Evolutionary conservation across 2,329 filamentous ascomycete genomes (phyloP), one percentile per base, ranked within the genome.

Genomic region (Albifimbria verrucaria): DNA sequence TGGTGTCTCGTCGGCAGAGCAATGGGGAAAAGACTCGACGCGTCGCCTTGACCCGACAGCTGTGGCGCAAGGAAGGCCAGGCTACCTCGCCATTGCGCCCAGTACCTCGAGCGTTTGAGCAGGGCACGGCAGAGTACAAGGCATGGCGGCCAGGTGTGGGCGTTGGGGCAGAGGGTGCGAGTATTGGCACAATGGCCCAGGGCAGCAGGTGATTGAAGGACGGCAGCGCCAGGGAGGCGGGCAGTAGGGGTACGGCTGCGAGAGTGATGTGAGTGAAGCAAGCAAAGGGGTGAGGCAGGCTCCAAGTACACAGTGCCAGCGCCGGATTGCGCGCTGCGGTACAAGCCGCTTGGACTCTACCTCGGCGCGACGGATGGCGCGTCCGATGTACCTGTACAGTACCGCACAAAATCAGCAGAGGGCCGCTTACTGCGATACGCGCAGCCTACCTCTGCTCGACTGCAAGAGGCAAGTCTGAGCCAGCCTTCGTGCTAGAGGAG

Each of bases 341-440:
- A 71, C 70, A 68, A 62, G 57, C 45, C 50, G 51, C 48, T 65
- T 65, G 69, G 68, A 71, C 68, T 68, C 62, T 70, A 68, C 65
- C 55, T 72, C 59, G 61, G 62, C 58, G 64, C 60, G 63, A 61
- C 59, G 62, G 62, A 59, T 61, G 62, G 62, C 59, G 59, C 58
- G 57, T 50, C 52, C 47, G 57, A 59, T 62, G 70, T 73, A 70
- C 64, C 68, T 62, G 58, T 70, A 73, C 71, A 72, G 71, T 72
- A 72, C 68, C 67, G 53, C 61, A 52, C 55, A 61, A 60, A 57
- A 58, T 44, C 28, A 54, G 21, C 26, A 48, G 43, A 49, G 20
- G 12, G 21, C 5, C 12, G 32, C 32, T 39, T 39, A 39, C 32
- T 39, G 32, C 32, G 11, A 39, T 39, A 39, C 32, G 32, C 32